Evolutionary conservation across 2,329 filamentous ascomycete genomes (phyloP), one percentile per base, ranked within the genome.

Genomic region (Sporothrix globosa): DNA sequence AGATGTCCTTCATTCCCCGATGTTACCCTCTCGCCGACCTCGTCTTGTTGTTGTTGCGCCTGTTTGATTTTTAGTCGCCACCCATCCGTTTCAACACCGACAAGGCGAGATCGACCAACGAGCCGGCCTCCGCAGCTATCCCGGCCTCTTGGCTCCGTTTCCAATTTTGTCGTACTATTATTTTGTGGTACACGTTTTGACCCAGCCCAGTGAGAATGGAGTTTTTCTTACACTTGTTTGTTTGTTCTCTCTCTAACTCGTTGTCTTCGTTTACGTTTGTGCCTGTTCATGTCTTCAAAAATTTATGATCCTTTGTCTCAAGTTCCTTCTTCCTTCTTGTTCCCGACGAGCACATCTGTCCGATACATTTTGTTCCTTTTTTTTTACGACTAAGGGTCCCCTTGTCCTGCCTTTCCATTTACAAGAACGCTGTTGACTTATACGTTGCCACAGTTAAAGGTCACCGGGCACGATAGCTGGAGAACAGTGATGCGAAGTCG

Each of bases 71-170:
- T 46, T 48, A 21, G 21, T 48, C 13, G 41, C 60, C 60, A 63
- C 14, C 41, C 60, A 11, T 46, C 39, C 21, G 11, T 11, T 4
- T 53, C 21, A 21, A 10, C 13, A 41, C 19, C 56, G 9, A 41
- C 21, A 14, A 21, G 19, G 56, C 56, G 56, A 61, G 56, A 61
- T 24, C 56, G 10, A 14, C 56, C 56, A n/a, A 24, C n/a, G 11
- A 24, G 34, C 41, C 19, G 39, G n/a, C 56, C 56, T 7, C 56
- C n/a, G 56, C 56, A 39, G 39, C 9, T 39, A 48, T 48, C 11
- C 60, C 21, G 41, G 21, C 13, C 48, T n/a, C n/a, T 63, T 63
- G 46, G 58, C 39, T 27, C 56, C 56, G 34, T 41, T n/a, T 13
- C 5, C 30, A 41, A 17, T 13, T 19, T 19, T 19, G 5, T 19